Evolutionary conservation across 768 basidiomycete genomes (phyloP).

Genomic region (Tylopilus sp.): DNA sequence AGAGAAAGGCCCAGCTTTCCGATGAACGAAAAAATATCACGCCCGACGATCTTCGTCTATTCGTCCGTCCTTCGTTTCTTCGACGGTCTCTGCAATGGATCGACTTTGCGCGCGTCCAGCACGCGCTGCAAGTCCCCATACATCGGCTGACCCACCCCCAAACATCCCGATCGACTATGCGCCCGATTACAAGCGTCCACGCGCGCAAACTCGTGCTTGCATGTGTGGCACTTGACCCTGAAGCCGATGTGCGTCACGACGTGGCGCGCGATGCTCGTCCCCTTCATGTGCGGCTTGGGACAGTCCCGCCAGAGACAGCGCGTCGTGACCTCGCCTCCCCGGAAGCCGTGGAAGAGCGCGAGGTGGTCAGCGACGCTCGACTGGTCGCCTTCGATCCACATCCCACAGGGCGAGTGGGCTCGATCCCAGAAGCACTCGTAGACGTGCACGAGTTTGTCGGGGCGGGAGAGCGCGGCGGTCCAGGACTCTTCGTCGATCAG

Average conservation of each 20-base stretch:
- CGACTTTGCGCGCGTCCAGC: conserved; percentile 29
- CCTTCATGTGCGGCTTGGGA: conserved; percentile 28
- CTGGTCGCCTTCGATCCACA: conserved; percentile 36
- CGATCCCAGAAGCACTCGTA: conserved; percentile 32
- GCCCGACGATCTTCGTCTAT: neutral
- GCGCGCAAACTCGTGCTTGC: conserved; percentile 32
- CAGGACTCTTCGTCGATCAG: conserved; percentile 29
- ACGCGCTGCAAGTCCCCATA: conserved; percentile 27
- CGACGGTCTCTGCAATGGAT: conserved; percentile 14
- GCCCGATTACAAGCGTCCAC: conserved; percentile 35
- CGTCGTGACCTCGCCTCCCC: conserved; percentile 29
- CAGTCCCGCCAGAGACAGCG: conserved; percentile 33
- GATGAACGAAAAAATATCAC: neutral
- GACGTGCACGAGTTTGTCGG: conserved; percentile 25
- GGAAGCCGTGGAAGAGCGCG: conserved; percentile 29
- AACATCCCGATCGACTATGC: conserved; percentile 30
- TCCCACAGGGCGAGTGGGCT: conserved; percentile 23
- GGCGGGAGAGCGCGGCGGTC: conserved; percentile 19
- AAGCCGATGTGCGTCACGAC: conserved; percentile 33
- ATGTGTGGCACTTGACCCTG: conserved; percentile 28
- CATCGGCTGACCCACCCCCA: conserved; percentile 30
- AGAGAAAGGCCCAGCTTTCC: neutral
- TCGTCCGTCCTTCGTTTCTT: conserved; percentile 34
- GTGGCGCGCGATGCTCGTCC: conserved; percentile 32
- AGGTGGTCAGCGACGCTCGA: conserved; percentile 32